These are phyloP conservation scores for Lotus japonicus DNA, from an alignment of 306 rosid genomes.

Conservation along the genomic window DNA sequence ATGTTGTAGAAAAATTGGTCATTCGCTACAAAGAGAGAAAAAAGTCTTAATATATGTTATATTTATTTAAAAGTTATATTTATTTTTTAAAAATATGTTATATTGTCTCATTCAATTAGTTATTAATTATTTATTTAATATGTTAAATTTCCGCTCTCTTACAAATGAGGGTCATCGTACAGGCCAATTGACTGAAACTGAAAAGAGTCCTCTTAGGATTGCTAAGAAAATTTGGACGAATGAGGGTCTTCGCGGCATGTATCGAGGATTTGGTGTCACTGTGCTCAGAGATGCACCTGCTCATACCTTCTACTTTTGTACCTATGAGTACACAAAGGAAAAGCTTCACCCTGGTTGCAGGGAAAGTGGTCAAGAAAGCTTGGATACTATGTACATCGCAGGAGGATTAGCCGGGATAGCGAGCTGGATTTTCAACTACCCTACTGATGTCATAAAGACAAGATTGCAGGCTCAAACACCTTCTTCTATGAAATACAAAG, in stretches of 20 bases:
- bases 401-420: conserved; percentile 87
- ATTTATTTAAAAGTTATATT: too few species aligned
- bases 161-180: not conserved
- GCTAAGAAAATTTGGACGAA: conserved; percentile 44
- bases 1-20: too few species aligned
- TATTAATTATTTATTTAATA: too few species aligned
- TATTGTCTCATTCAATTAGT: too few species aligned
- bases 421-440: conserved; percentile 71
- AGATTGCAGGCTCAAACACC: conserved; percentile 65
- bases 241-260: conserved; percentile 62
- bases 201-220: conserved; percentile 39
- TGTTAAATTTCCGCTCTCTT: too few species aligned
- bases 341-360: conserved; percentile 80
- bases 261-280: conserved; percentile 65
- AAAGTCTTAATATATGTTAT: too few species aligned
- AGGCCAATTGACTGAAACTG: conserved; percentile 4
- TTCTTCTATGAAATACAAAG: conserved; percentile 41
- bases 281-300: conserved; percentile 73
- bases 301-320: conserved; percentile 51
- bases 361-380: conserved; percentile 41
- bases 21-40: too few species aligned
- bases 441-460: conserved; percentile 76
- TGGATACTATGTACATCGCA: conserved; percentile 60
- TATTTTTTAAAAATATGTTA: too few species aligned
- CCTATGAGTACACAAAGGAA: conserved; percentile 65